Percentiles rank a stretch among this genome's conserved stretches.
Evolutionary conservation across 331 rosid genomes (phyloP).

Genomic region (Cydonia oblonga): DNA sequence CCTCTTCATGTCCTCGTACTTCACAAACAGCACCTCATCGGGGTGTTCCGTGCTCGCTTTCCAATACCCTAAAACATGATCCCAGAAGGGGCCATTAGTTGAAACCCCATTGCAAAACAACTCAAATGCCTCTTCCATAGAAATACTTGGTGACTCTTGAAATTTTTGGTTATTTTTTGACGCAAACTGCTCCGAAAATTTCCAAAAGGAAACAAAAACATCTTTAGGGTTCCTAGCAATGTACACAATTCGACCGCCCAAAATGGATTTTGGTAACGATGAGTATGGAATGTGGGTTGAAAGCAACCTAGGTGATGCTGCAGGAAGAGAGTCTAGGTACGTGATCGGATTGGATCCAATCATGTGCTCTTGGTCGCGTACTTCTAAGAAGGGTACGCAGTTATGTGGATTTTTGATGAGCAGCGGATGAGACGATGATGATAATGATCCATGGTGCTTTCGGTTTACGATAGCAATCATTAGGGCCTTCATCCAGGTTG

Average conservation of each 20-base stretch:
- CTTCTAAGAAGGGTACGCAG: slow-evolving; percentile 7
- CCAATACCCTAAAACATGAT: slow-evolving; percentile 13
- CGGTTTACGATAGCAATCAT: slow-evolving; percentile 9
- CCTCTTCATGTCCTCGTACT: slow-evolving; percentile 6
- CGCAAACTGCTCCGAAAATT: background rate
- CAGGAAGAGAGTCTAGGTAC: background rate
- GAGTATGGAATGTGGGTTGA: slow-evolving; percentile 12
- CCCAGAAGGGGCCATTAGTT: slow-evolving; percentile 2
- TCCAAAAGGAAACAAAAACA: slow-evolving; percentile 13
- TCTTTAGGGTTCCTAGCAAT: slow-evolving; percentile 21
- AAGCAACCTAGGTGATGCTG: slow-evolving; percentile 12
- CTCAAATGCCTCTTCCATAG: slow-evolving; percentile 1
- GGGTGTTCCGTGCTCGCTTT: slow-evolving; percentile 4
- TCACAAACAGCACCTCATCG: background rate
- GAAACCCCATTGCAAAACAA: slow-evolving; percentile 2
- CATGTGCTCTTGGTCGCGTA: background rate
- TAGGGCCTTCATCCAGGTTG: slow-evolving; percentile 21
- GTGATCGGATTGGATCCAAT: background rate
- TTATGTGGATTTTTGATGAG: slow-evolving; percentile 11
- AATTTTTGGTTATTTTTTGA: background rate
- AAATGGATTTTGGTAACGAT: slow-evolving; percentile 8
- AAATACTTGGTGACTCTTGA: background rate
- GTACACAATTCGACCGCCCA: background rate
- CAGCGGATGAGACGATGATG: slow-evolving; percentile 1
- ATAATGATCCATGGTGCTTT: background rate